A percentile compares a stretch with the other conserved stretches of the same genome.
phyloP scores from a whole-genome alignment of 192 early-diverging fungal species.

The Dissophora globulifera region DNA sequence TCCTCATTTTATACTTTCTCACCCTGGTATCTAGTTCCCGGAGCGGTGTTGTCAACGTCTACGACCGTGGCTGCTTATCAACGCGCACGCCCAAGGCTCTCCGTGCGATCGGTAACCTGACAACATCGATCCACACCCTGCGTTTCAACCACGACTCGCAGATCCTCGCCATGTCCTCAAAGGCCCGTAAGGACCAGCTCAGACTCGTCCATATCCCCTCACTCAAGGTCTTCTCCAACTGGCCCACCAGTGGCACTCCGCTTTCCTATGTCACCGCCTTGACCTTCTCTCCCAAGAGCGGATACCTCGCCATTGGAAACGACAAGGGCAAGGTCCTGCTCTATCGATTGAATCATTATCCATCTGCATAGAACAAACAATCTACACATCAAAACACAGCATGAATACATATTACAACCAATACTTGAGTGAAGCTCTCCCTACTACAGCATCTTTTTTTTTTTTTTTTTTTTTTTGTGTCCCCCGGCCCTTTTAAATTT shows the following conservation, averaged over 20 bases:
- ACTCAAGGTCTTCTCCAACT: conserved; percentile 87
- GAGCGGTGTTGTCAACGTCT: conserved; percentile 92
- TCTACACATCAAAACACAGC: not conserved
- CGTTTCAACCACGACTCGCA: conserved; percentile 90
- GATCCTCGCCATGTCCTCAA: conserved; percentile 81
- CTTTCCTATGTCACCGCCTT: conserved; percentile 82
- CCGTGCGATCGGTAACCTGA: conserved; percentile 87
- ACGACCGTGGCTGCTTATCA: conserved; percentile 68
- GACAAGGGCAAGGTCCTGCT: conserved; percentile 89
- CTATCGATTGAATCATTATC: conserved; percentile 79
- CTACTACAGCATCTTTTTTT: too few relatives aligned
- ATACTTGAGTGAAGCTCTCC: too few relatives aligned
- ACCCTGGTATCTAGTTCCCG: too few relatives aligned
- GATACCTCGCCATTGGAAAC: conserved; percentile 92
- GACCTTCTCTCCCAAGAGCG: conserved; percentile 92
- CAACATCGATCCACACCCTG: conserved; percentile 78
- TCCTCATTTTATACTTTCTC: too few relatives aligned
- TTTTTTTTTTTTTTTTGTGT: too few relatives aligned
- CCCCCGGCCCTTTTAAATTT: too few relatives aligned
- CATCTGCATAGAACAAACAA: conserved; percentile 50
- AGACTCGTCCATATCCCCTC: conserved; percentile 87
- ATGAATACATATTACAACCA: not conserved
- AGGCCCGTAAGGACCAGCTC: conserved; percentile 80
- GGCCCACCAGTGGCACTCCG: conserved; percentile 89
- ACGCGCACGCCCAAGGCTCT: conserved; percentile 68